These are phyloP conservation scores for Nicotiana obtusifolia DNA, from an alignment of 257 asterid genomes.

Conservation along the genomic window DNA sequence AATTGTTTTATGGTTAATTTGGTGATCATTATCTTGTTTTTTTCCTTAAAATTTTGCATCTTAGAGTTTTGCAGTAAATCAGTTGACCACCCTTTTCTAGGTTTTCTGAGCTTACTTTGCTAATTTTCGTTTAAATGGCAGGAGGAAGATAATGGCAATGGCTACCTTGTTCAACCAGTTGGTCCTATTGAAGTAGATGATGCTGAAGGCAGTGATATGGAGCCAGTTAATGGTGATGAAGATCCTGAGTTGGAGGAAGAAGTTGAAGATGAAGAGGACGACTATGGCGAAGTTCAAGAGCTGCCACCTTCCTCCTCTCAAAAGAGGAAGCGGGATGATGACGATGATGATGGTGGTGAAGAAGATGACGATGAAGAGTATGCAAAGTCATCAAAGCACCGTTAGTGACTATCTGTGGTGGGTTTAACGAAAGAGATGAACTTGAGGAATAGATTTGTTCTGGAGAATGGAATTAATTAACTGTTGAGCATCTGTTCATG, in stretches of 20 bases:
- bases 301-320: conserved; percentile 53
- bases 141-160: conserved; percentile 71
- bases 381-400: conserved; percentile 43
- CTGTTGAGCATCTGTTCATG: conserved; percentile 7
- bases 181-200: conserved; percentile 44
- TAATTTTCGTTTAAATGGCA: conserved; percentile 28
- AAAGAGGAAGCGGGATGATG: conserved; percentile 52
- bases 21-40: not conserved
- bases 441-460: conserved; percentile 8
- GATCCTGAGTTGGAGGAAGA: conserved; percentile 50
- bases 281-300: conserved; percentile 79
- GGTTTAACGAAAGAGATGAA: not conserved
- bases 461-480: conserved; percentile 14
- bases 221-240: conserved; percentile 36
- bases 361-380: conserved; percentile 24
- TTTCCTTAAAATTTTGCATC: not conserved
- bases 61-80: not conserved
- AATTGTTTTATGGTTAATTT: not conserved
- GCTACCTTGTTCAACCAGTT: conserved; percentile 70
- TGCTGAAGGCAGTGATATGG: conserved; percentile 36
- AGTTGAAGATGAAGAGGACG: conserved; percentile 49
- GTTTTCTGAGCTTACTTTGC: not conserved
- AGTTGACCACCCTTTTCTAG: not conserved
- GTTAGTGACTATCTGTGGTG: conserved; percentile 17
- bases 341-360: conserved; percentile 16